Evolutionary conservation across 2,329 filamentous ascomycete genomes (phyloP).

Genomic region (Colletotrichum godetiae): DNA sequence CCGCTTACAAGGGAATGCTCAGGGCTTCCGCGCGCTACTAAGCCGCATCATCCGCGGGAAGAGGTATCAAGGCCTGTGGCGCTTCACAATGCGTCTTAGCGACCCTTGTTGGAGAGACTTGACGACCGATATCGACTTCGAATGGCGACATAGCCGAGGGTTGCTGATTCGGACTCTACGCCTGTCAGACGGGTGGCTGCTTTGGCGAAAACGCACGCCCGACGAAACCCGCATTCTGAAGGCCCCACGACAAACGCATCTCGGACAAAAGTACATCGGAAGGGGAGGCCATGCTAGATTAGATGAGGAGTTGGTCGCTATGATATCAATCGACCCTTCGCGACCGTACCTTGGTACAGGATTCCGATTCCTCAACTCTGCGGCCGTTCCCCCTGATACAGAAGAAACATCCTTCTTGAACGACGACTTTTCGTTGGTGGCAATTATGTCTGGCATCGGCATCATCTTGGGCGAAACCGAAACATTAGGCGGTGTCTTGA

Average conservation of each 20-base stretch:
- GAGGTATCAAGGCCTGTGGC: background rate
- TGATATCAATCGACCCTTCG: background rate
- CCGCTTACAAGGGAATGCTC: background rate
- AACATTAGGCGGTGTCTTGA: background rate
- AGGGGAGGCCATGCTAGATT: background rate
- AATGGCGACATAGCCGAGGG: slow-evolving; percentile 9
- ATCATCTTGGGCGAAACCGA: background rate
- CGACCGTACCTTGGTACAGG: background rate
- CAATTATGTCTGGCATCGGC: slow-evolving; percentile 11
- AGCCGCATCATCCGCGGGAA: background rate
- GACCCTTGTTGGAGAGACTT: background rate
- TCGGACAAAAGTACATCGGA: background rate
- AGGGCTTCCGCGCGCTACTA: background rate
- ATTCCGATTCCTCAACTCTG: background rate
- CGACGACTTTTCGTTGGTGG: slow-evolving; percentile 1
- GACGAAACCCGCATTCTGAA: background rate
- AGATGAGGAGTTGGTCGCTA: background rate
- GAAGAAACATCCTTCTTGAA: background rate
- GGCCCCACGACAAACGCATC: background rate
- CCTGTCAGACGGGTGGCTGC: background rate
- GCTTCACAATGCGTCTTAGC: background rate
- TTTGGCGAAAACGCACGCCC: slow-evolving; percentile 1
- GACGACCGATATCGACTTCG: background rate
- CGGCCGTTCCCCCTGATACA: background rate
- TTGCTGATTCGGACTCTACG: background rate